These are phyloP conservation scores for Gracilaria vermiculophylla DNA, from an alignment of 23 red algal species.

Conservation along the genomic window DNA sequence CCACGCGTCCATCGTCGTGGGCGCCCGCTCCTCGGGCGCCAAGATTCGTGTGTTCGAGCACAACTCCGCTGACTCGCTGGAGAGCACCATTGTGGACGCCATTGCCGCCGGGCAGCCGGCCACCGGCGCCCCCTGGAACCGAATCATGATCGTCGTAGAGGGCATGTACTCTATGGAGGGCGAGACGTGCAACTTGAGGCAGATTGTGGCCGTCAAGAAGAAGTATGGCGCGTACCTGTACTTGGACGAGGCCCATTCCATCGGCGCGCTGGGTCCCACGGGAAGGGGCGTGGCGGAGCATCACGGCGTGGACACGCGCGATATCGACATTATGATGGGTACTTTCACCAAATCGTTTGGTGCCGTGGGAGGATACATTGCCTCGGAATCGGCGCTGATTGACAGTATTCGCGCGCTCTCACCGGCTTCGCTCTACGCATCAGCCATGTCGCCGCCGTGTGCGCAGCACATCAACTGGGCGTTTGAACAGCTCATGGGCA, in stretches of 20 bases:
- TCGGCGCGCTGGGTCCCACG: conserved; percentile 88
- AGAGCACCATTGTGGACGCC: conserved; percentile 62
- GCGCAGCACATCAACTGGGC: conserved; percentile 92
- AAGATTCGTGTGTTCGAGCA: conserved; percentile 90
- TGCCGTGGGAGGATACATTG: conserved; percentile 97
- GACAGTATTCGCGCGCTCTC: conserved; percentile 71
- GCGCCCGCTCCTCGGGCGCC: conserved; percentile 85
- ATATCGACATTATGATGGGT: conserved; percentile 99
- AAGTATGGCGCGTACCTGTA: conserved; percentile 96
- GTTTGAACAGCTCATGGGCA: conserved; percentile 80
- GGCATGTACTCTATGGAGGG: conserved; percentile 99
- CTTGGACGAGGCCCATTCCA: conserved; percentile 98
- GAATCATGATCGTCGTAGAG: conserved; percentile 94
- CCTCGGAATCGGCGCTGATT: conserved; percentile 63
- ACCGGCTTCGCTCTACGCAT: conserved; percentile 79
- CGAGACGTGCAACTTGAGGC: conserved; percentile 67
- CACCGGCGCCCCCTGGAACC: conserved; percentile 78
- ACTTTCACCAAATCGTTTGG: conserved; percentile 99
- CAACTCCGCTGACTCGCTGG: conserved; percentile 77
- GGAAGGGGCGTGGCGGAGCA: conserved; percentile 94
- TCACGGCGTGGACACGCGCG: conserved; percentile 68
- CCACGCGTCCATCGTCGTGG: conserved; percentile 93
- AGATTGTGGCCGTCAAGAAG: conserved; percentile 91
- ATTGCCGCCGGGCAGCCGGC: conserved; percentile 87
- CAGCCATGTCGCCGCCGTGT: conserved; percentile 91